Evolutionary conservation across 306 rosid species (phyloP), one percentile per base, ranked within the genome.

Genomic region (Rubus parviflorus): DNA sequence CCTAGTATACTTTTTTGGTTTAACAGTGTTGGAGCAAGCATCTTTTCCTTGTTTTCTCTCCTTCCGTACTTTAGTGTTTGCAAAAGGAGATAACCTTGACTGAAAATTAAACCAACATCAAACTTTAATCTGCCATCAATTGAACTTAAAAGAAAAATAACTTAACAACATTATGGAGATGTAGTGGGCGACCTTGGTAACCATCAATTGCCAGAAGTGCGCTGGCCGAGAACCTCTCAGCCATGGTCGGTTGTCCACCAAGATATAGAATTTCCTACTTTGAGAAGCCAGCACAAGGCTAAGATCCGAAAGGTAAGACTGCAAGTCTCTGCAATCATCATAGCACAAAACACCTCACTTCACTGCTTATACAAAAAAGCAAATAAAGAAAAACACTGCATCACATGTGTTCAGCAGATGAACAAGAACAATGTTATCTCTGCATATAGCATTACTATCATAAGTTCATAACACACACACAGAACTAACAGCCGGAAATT

Each of bases 51-150:
- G 88, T 51, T 80, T 87, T 75, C 85, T 86, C 64, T 60, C 80
- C 85, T 79, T 91, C 81, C 83, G 89, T 22, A 76, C 76, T 88
- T 96, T 96, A 70, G 78, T 70, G 82, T 86, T 82, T 14, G 96
- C 99, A 88, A 96, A 96, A 69, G 99, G 98, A 82, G 99, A 96
- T 65, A 89, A 74, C 89, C 99, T 91, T 53, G 99, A 96, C 99
- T 96, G 96, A 54, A 86, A 53, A 40, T 30, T 4, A 7, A 73
- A 68, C 66, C 22, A 25, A 72, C 6, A 20, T 9, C 12, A 25
- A 46, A 37, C 19, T 38, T 6, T 35, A 43, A 10, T 54, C 51
- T 1, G 6, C 37, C 4, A 19, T 15, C 65, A 47, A 45, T 16
- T 0, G 7, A 53, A 14, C 2, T 3, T 3, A 5, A 30, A 51